Percentiles rank a stretch among this genome's conserved stretches.
phyloP scores from a whole-genome alignment of 768 basidiomycete species.

The Mycena rosella region DNA sequence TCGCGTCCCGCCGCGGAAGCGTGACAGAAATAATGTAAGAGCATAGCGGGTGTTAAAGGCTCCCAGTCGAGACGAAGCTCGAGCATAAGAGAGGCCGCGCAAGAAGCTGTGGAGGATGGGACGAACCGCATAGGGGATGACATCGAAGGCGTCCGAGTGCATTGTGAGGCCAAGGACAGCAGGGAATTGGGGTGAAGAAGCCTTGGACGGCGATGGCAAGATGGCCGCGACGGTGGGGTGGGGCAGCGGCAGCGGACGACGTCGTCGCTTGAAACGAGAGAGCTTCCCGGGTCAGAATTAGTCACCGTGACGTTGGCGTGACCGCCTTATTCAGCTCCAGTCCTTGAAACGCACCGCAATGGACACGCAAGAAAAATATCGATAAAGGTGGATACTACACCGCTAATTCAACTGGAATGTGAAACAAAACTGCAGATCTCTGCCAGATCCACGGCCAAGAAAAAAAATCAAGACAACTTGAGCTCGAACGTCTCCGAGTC shows the following conservation, averaged over 20 bases:
- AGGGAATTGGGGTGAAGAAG: not conserved
- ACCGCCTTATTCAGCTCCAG: not conserved
- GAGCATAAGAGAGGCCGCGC: no score
- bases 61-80: no score
- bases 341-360: not conserved
- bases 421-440: no score
- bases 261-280: slow-evolving; percentile 14
- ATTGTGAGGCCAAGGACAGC: slow-evolving; percentile 24
- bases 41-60: no score
- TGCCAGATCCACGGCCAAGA: no score
- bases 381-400: no score
- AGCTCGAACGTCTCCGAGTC: no score
- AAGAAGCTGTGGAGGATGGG: not conserved
- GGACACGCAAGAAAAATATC: no score
- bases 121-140: slow-evolving; percentile 86
- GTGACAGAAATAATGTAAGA: no score
- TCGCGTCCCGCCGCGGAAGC: slow-evolving; percentile 15
- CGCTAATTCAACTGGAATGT: no score
- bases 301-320: not conserved
- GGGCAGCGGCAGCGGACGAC: not conserved
- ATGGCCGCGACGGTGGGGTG: not conserved
- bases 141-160: slow-evolving; percentile 83
- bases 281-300: not conserved
- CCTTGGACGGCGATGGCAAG: slow-evolving; percentile 1
- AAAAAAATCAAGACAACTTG: no score